Evolutionary conservation across 176 grass and related monocot genomes (phyloP).

Genomic region (Areca catechu): DNA sequence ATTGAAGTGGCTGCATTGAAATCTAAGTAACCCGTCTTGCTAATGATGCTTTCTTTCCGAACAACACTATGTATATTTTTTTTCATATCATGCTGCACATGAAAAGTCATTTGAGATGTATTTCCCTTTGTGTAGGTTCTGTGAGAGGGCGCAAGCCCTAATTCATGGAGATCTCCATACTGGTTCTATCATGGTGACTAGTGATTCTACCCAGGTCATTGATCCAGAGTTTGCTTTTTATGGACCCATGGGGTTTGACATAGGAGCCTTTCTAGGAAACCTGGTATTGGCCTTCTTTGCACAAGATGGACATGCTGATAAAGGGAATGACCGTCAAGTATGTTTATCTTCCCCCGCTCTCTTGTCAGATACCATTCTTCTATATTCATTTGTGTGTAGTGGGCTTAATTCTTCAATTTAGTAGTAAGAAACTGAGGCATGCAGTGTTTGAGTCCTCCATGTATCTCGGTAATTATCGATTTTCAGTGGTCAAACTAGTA

Average conservation of each 20-base stretch:
- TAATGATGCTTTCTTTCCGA: too few species aligned
- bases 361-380: too few species aligned
- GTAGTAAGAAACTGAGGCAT: too few species aligned
- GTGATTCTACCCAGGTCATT: slow-evolving; percentile 78
- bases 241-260: slow-evolving; percentile 83
- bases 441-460: too few species aligned
- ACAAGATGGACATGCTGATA: slow-evolving; percentile 79
- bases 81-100: background rate
- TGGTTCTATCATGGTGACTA: slow-evolving; percentile 82
- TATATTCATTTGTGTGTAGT: too few species aligned
- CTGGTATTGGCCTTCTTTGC: slow-evolving; percentile 84
- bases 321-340: slow-evolving; percentile 68
- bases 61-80: background rate
- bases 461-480: too few species aligned
- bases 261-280: slow-evolving; percentile 94
- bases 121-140: slow-evolving; percentile 44
- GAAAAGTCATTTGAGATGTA: background rate
- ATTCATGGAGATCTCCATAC: slow-evolving; percentile 97
- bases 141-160: slow-evolving; percentile 87
- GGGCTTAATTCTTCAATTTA: too few species aligned
- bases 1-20: slow-evolving; percentile 67
- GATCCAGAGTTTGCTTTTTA: slow-evolving; percentile 95
- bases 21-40: slow-evolving; percentile 36
- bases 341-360: background rate
- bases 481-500: too few species aligned